Evolutionary conservation across 495 filamentous ascomycete species (phyloP).

Genomic region (Neurospora africana): DNA sequence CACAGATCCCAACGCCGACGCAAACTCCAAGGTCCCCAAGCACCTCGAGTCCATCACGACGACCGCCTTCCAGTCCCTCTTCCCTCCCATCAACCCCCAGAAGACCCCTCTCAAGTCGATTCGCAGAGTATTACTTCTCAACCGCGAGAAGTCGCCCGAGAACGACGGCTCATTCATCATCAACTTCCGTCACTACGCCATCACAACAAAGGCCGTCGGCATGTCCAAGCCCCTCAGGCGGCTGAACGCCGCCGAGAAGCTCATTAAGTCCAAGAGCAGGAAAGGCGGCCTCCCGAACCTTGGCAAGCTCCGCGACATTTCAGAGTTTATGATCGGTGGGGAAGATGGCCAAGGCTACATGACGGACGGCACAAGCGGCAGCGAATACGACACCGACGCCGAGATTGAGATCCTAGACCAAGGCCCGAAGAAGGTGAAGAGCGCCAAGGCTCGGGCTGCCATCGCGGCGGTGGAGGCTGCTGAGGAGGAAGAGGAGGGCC

Average conservation of each 20-base stretch:
- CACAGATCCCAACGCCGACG: conserved; percentile 53
- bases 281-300: conserved; percentile 76
- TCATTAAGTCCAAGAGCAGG: conserved; percentile 46
- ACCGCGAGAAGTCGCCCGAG: conserved; percentile 54
- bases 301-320: conserved; percentile 81
- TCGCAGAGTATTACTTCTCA: conserved; percentile 78
- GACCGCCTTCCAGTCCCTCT: conserved; percentile 90
- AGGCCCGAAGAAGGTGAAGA: conserved; percentile 58
- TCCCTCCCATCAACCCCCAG: conserved; percentile 92
- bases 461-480: conserved; percentile 17
- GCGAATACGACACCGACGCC: conserved; percentile 86
- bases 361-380: conserved; percentile 72
- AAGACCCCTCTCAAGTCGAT: conserved; percentile 79
- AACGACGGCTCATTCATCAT: conserved; percentile 68
- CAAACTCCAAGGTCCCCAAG: conserved; percentile 55
- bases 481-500: conserved; percentile 21
- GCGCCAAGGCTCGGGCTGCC: conserved; percentile 43
- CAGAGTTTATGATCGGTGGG: conserved; percentile 88
- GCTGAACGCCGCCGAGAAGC: conserved; percentile 77
- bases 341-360: conserved; percentile 69
- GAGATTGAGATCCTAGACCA: conserved; percentile 85
- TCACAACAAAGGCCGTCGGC: conserved; percentile 76
- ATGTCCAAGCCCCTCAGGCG: conserved; percentile 73
- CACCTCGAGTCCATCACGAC: conserved; percentile 91
- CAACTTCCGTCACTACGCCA: conserved; percentile 89